Evolutionary conservation across 768 basidiomycete species (phyloP).

Genomic region (Tubosaeta brunneosetosa): DNA sequence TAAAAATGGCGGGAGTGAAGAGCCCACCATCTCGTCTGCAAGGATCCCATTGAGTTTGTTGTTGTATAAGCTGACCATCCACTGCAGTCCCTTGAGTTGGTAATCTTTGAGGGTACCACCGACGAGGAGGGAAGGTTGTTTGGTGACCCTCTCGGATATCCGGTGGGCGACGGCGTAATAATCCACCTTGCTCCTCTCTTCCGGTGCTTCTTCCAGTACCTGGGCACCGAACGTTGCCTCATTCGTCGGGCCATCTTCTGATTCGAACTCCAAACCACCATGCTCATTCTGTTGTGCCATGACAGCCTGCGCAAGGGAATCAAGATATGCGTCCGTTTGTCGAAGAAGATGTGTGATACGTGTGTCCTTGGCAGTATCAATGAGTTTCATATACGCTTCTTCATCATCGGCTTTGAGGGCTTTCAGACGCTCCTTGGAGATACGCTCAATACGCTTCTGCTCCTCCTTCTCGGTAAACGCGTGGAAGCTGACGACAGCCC

Average conservation of each 20-base stretch:
- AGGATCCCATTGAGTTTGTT: constrained; percentile 93
- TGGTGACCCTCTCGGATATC: constrained; percentile 78
- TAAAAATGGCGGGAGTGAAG: not conserved
- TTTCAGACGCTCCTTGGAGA: constrained; percentile 96
- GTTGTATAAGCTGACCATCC: constrained; percentile 98
- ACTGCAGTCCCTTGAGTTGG: constrained; percentile 91
- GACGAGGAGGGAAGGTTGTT: constrained; percentile 68
- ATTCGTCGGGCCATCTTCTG: constrained; percentile 69
- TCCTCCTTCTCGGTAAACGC: constrained; percentile 94
- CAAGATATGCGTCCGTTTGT: constrained; percentile 93
- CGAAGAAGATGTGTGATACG: constrained; percentile 94
- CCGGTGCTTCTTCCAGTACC: constrained; percentile 53
- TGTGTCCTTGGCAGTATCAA: constrained; percentile 98
- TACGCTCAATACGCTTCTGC: constrained; percentile 91
- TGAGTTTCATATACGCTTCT: constrained; percentile 98
- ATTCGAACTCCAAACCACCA: constrained; percentile 45
- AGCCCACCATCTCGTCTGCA: constrained; percentile 85
- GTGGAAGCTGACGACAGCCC: constrained; percentile 81
- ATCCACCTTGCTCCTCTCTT: constrained; percentile 75
- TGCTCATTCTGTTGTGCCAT: constrained; percentile 84
- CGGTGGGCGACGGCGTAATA: constrained; percentile 96
- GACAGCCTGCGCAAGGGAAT: constrained; percentile 92
- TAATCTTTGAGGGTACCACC: constrained; percentile 94
- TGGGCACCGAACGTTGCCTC: constrained; percentile 92
- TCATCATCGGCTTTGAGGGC: constrained; percentile 98